phyloP scores from a whole-genome alignment of 2,329 filamentous ascomycete species.

The Mycogone perniciosa region DNA sequence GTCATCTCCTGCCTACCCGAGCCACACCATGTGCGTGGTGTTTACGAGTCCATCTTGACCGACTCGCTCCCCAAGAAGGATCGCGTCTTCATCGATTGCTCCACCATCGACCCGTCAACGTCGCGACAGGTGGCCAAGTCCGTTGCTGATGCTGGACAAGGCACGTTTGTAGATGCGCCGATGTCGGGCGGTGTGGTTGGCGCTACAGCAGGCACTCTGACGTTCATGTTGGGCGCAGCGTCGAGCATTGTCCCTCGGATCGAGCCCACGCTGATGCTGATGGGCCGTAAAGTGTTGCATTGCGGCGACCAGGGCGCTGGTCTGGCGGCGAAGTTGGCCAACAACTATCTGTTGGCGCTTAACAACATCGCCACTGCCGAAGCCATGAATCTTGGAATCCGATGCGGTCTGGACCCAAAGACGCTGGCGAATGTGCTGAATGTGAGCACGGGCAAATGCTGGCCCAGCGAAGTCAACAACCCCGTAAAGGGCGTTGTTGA shows the following conservation, averaged over 20 bases:
- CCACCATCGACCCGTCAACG: slow-evolving; percentile 87
- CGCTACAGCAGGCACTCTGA: slow-evolving; percentile 77
- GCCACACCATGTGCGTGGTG: slow-evolving; percentile 76
- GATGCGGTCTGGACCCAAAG: slow-evolving; percentile 52
- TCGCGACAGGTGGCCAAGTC: slow-evolving; percentile 70
- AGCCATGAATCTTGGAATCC: slow-evolving; percentile 59
- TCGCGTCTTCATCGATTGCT: slow-evolving; percentile 89
- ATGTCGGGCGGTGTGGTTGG: slow-evolving; percentile 97
- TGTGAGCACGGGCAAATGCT: slow-evolving; percentile 87
- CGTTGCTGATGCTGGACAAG: slow-evolving; percentile 58
- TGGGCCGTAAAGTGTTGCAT: slow-evolving; percentile 83
- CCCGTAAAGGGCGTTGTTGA: slow-evolving; percentile 81
- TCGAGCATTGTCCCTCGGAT: slow-evolving; percentile 55
- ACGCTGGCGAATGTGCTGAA: slow-evolving; percentile 83
- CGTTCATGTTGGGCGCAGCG: slow-evolving; percentile 87
- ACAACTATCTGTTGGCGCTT: slow-evolving; percentile 92
- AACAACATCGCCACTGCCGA: slow-evolving; percentile 74
- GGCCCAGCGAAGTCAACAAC: slow-evolving; percentile 95
- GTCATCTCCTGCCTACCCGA: slow-evolving; percentile 87
- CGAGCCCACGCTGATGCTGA: slow-evolving; percentile 64
- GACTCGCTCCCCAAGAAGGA: slow-evolving; percentile 45
- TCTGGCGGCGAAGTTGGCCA: slow-evolving; percentile 86
- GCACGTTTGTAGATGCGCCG: slow-evolving; percentile 84
- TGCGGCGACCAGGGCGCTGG: slow-evolving; percentile 81
- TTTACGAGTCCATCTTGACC: slow-evolving; percentile 71